Percentiles rank a stretch among this genome's conserved stretches.
Evolutionary conservation across 2,329 filamentous ascomycete species (phyloP).

Genomic region (Trichoderma simmonsii): DNA sequence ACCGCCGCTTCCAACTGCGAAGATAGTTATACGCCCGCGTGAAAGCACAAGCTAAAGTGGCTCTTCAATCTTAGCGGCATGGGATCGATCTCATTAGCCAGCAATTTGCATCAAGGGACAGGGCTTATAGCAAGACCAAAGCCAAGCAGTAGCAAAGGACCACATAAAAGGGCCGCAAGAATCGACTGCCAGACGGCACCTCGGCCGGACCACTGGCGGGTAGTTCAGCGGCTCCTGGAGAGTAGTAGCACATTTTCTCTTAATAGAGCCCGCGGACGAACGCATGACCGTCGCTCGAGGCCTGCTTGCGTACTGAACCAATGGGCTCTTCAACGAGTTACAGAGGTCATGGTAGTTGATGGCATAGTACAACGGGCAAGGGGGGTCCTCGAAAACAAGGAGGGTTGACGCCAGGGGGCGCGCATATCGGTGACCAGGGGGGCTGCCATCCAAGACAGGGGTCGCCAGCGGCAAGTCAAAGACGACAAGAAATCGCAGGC

Average conservation of each 20-base stretch:
- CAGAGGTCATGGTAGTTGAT: conserved; percentile 15
- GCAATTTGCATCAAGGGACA: conserved; percentile 4
- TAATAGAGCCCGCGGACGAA: conserved; percentile 47
- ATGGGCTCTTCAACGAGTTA: conserved; percentile 31
- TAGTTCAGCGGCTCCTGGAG: conserved; percentile 38
- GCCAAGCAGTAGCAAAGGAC: neutral
- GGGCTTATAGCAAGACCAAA: conserved; percentile 10
- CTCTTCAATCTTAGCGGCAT: conserved; percentile 1
- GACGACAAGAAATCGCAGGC: conserved; percentile 17
- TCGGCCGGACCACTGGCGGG: conserved; percentile 39
- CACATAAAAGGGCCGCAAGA: neutral
- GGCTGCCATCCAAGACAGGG: conserved; percentile 16
- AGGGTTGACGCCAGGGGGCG: conserved; percentile 19
- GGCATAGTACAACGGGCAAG: conserved; percentile 9
- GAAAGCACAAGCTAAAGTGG: conserved; percentile 8
- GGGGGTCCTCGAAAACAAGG: conserved; percentile 6
- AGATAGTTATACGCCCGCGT: neutral
- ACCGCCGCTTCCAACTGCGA: conserved; percentile 12
- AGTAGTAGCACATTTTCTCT: conserved; percentile 41
- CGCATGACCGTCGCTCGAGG: conserved; percentile 50
- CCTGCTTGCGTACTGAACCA: conserved; percentile 37
- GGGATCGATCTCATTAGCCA: conserved; percentile 16
- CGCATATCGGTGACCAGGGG: conserved; percentile 19
- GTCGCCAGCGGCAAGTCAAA: conserved; percentile 17
- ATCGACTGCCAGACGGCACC: conserved; percentile 28